Conservation (phyloP, 2,329 filamentous ascomycete genomes). For the Xylaria sp. region DNA sequence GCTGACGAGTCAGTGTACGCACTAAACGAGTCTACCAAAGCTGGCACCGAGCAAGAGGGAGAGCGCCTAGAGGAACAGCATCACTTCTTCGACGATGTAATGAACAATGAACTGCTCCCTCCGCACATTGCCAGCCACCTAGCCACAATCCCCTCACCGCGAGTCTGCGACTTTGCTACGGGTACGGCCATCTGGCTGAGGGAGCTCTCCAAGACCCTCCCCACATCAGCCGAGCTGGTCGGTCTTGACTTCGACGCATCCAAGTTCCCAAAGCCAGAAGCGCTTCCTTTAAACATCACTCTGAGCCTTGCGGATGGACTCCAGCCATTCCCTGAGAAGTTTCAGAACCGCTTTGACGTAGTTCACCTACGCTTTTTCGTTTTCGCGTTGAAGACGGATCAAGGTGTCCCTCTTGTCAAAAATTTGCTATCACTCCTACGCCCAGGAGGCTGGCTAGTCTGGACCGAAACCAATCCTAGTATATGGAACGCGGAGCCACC, state of each 20-base stretch:
- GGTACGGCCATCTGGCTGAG: slow-evolving; percentile 36
- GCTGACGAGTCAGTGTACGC: slow-evolving; percentile 27
- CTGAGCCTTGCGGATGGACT: slow-evolving; percentile 29
- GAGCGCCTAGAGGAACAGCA: slow-evolving; percentile 32
- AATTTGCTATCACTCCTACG: slow-evolving; percentile 32
- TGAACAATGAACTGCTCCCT: slow-evolving; percentile 33
- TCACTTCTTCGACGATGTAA: slow-evolving; percentile 26
- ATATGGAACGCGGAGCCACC: slow-evolving; percentile 21
- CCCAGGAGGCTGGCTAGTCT: slow-evolving; percentile 38
- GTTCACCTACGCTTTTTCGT: slow-evolving; percentile 31
- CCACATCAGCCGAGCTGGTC: slow-evolving; percentile 32
- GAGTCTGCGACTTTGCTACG: slow-evolving; percentile 34
- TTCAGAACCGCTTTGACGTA: slow-evolving; percentile 29
- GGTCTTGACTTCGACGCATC: slow-evolving; percentile 35
- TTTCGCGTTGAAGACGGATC: slow-evolving; percentile 20
- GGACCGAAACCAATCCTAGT: slow-evolving; percentile 1
- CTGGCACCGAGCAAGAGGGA: slow-evolving; percentile 16
- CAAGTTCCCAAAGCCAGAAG: slow-evolving; percentile 33
- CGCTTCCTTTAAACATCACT: slow-evolving; percentile 27
- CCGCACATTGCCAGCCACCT: slow-evolving; percentile 22
- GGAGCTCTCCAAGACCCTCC: slow-evolving; percentile 31
- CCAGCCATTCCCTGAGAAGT: slow-evolving; percentile 31
- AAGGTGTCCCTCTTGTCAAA: slow-evolving; percentile 7
- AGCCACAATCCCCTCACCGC: slow-evolving; percentile 21
- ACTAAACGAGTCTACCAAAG: slow-evolving; percentile 21